Percentiles rank a stretch among this genome's conserved stretches.
Conservation (phyloP, 1,139 yeast genomes). For the Suhomyces kunorum region DNA sequence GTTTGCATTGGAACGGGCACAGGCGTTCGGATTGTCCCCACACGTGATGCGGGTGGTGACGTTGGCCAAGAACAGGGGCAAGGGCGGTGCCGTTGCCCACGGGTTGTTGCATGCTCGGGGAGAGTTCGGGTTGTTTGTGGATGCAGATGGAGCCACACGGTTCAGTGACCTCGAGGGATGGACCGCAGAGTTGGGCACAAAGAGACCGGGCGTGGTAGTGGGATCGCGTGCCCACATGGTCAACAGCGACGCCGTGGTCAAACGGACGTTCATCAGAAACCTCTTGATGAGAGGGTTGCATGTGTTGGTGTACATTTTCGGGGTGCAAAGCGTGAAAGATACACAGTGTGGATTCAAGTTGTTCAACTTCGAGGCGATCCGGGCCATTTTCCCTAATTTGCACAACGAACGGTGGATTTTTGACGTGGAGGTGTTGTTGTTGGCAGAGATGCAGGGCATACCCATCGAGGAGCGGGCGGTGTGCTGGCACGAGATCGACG, state of each 20-base stretch:
- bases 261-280: constrained; percentile 84
- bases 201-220: constrained; percentile 63
- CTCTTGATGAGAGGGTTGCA: constrained; percentile 93
- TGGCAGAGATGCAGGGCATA: constrained; percentile 72
- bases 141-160: constrained; percentile 95
- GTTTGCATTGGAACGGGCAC: constrained; percentile 70
- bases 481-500: constrained; percentile 96
- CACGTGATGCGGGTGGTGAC: constrained; percentile 69
- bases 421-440: constrained; percentile 86
- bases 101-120: constrained; percentile 83
- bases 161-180: constrained; percentile 69
- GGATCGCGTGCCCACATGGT: constrained; percentile 98
- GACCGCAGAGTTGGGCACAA: constrained; percentile 38
- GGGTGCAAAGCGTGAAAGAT: constrained; percentile 81
- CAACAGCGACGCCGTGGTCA: constrained; percentile 91
- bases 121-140: constrained; percentile 78
- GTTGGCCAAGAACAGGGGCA: constrained; percentile 78
- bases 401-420: constrained; percentile 98
- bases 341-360: constrained; percentile 98
- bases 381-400: constrained; percentile 77
- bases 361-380: constrained; percentile 71
- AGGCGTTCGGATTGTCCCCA: constrained; percentile 48
- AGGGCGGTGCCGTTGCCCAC: constrained; percentile 97
- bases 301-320: constrained; percentile 80
- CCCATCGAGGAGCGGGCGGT: constrained; percentile 77